A percentile compares a stretch with the other conserved stretches of the same genome.
These are phyloP conservation scores for Draba incana DNA, from an alignment of 345 rosid species.

Conservation along the genomic window DNA sequence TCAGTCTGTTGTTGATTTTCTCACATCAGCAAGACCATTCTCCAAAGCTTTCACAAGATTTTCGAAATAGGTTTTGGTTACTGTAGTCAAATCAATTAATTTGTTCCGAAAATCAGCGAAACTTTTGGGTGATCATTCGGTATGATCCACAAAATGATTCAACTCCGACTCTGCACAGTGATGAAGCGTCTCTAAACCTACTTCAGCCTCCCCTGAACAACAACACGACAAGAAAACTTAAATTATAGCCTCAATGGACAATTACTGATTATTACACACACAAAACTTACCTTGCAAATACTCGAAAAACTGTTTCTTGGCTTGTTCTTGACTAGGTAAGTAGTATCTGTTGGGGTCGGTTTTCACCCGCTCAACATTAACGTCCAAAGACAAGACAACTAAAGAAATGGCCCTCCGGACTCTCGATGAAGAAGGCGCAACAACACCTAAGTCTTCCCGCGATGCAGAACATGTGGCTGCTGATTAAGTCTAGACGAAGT, in stretches of 20 bases:
- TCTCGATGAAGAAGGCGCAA: too few relatives aligned
- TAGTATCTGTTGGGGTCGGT: too few relatives aligned
- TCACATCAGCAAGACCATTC: slow-evolving; percentile 71
- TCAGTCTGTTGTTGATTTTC: not conserved
- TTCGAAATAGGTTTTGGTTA: slow-evolving; percentile 74
- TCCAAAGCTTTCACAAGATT: slow-evolving; percentile 78
- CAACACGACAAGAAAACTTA: not conserved
- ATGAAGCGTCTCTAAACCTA: slow-evolving; percentile 40
- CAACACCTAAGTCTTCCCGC: too few relatives aligned
- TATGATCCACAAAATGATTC: not conserved
- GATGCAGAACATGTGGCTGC: too few relatives aligned
- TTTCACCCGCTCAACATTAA: too few relatives aligned
- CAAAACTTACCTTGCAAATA: slow-evolving; percentile 64
- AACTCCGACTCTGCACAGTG: slow-evolving; percentile 31
- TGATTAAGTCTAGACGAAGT: too few relatives aligned
- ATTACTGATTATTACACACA: too few relatives aligned
- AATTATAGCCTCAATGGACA: not conserved
- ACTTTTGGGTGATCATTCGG: slow-evolving; percentile 37
- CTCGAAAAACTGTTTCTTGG: slow-evolving; percentile 65
- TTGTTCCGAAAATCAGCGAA: slow-evolving; percentile 61
- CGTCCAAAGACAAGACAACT: too few relatives aligned
- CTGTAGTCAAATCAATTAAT: slow-evolving; percentile 59
- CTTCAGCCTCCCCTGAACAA: slow-evolving; percentile 36
- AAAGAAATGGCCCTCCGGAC: too few relatives aligned
- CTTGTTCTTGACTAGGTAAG: slow-evolving; percentile 44